Conservation (phyloP, 2,329 filamentous ascomycete species). For the Harringtonia aguacate region DNA sequence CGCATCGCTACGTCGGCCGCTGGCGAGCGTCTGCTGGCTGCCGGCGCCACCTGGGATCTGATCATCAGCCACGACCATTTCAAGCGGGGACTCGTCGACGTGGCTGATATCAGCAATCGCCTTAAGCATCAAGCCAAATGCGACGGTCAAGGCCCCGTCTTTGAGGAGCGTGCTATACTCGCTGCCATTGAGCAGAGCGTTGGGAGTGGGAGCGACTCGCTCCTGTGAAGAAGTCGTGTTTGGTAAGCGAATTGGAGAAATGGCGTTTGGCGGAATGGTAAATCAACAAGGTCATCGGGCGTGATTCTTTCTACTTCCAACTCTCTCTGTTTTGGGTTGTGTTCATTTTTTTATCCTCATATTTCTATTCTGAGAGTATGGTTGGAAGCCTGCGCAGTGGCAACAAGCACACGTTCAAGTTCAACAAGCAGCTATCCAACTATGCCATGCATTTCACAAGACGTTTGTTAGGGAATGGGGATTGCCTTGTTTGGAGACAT, state of each 20-base stretch:
- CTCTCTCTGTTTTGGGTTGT: neutral
- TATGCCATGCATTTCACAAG: neutral
- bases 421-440: too few species aligned
- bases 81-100: conserved; percentile 66
- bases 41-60: conserved; percentile 78
- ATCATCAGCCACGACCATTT: conserved; percentile 75
- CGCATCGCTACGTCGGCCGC: conserved; percentile 55
- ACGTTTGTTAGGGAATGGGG: neutral
- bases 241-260: neutral
- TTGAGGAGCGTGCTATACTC: conserved; percentile 64
- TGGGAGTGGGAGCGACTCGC: conserved; percentile 65
- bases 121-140: conserved; percentile 68
- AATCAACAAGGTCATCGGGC: neutral
- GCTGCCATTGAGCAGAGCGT: conserved; percentile 70
- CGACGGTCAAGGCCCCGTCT: conserved; percentile 81
- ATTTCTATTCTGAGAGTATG: neutral
- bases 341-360: neutral
- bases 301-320: neutral
- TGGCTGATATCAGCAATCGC: conserved; percentile 68
- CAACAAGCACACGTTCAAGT: too few species aligned
- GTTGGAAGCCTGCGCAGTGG: neutral
- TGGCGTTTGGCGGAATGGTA: conserved; percentile 1
- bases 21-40: conserved; percentile 61
- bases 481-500: neutral
- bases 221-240: conserved; percentile 29